Evolutionary conservation across 495 filamentous ascomycete species (phyloP), one percentile per base, ranked within the genome.

Genomic region (Massariosphaeria phaeospora): DNA sequence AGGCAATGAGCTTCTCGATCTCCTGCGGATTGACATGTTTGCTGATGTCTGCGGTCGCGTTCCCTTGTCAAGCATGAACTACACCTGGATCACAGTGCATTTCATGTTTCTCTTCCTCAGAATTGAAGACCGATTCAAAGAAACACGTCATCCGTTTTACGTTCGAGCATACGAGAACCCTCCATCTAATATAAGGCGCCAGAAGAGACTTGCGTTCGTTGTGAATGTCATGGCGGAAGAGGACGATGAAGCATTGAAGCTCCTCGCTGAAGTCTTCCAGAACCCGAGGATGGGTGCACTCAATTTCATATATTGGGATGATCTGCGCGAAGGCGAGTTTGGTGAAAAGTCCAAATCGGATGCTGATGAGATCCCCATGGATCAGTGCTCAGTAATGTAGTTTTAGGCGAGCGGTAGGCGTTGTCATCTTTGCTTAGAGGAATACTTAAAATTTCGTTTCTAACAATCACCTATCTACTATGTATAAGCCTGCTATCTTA

Each of bases 291-390:
- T 47, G 13, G 63, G 66, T 26, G 64, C 62, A n/a, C 50, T 63
- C 59, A 42, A 59, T 11, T 51, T 56, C 45, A 66, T 71, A n/a
- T 70, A 71, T 55, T 71, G 67, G 69, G 48, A 66, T 21, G 62
- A 66, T 38, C 44, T 70, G 8, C 8, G 30, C 8, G 30, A 33
- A 33, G 30, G 8, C 8, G 30, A 33, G n/a, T 33, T n/a, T 33
- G 30, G 30, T 8, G 30, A 8, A n/a, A 33, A 33, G 30, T 8
- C 30, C 30, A n/a, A 33, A n/a, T 8, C 8, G 8, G 38, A n/a
- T 18, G 11, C 8, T 9, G 38, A 41, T 41, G 17, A 21, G 17
- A 41, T 13, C 18, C 38, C 38, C 11, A 41, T 41, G 11, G 38
- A 41, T 41, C 9, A 9, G 7, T 13, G 38, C 38, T 21, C 38